Base-by-base conservation (phyloP, 2,329 filamentous ascomycete genomes). In the Chrysosporium queenslandicum region DNA sequence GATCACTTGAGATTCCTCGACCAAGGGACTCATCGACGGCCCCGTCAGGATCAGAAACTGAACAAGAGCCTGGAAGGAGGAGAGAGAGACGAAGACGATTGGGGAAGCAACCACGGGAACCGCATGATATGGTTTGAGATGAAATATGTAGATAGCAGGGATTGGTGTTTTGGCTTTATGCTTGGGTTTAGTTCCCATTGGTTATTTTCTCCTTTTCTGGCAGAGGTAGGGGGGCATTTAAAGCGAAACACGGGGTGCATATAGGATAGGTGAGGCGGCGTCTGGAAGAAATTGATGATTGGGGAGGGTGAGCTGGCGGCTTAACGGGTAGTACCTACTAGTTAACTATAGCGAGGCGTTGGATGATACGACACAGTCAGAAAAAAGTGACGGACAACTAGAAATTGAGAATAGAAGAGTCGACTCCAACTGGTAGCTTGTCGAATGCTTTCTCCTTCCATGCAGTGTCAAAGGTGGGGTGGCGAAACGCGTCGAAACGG, bases 111-210 rank as follows among this genome's bases (percentile, higher is more conserved):
- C 53, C 45, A 21, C 48, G 40, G 7, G 41, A 29, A 16, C 53
- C 36, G 18, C 42, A 51, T 25, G 55, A 54, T 46, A 50, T 50
- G 55, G 52, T 43, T 47, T 54, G 36, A 46, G 34, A 30, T 48
- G 46, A 41, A 20, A 30, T 21, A 41, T 49, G 46, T 30, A 49
- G 14, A 29, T 30, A 29, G 16, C 36, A 9, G 36, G 29, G 41
- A 11, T 37, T 53, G 14, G 4, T 52, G 5, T 25, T 34, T 51
- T 40, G 23, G 37, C 16, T 43, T 16, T 40, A 37, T 54, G 4
- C 40, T 34, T 49, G 27, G 5, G 46, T 49, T 46, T 56, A 18
- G 16, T 12, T 25, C 6, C 5, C 18, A 16, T 37, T 16, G 21
- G 5, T 41, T 41, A n/a, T 41, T 21, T 16, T 25, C 20, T 39